A percentile compares a stretch with the other conserved stretches of the same genome.
Evolutionary conservation across 2,329 filamentous ascomycete species (phyloP).

Genomic region (Metarhizium album): DNA sequence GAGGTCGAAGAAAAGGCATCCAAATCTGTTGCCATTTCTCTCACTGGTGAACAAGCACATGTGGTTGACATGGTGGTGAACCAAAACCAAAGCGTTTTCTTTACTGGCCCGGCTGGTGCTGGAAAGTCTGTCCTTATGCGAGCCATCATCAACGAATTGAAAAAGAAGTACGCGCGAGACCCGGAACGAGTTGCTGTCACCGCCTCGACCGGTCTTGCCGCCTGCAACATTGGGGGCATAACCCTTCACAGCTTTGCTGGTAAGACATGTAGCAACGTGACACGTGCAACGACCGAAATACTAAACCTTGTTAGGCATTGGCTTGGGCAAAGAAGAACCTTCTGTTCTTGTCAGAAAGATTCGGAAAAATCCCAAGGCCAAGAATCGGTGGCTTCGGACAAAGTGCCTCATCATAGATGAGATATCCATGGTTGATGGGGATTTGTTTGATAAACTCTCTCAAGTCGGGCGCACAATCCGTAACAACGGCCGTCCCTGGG

Average conservation of each 20-base stretch:
- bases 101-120: slow-evolving; percentile 91
- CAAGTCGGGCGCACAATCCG: slow-evolving; percentile 74
- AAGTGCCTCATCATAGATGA: slow-evolving; percentile 88
- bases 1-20: slow-evolving; percentile 26
- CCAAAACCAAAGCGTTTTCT: slow-evolving; percentile 81
- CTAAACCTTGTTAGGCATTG: slow-evolving; percentile 43
- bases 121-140: slow-evolving; percentile 95
- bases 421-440: slow-evolving; percentile 96
- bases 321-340: slow-evolving; percentile 81
- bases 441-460: slow-evolving; percentile 92
- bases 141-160: slow-evolving; percentile 74
- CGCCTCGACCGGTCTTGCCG: slow-evolving; percentile 88
- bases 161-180: slow-evolving; percentile 64
- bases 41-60: slow-evolving; percentile 78
- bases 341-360: slow-evolving; percentile 81
- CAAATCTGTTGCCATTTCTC: slow-evolving; percentile 46
- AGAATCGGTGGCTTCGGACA: slow-evolving; percentile 77
- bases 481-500: slow-evolving; percentile 87
- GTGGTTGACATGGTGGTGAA: slow-evolving; percentile 77
- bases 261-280: slow-evolving; percentile 9
- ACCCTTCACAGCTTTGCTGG: slow-evolving; percentile 94
- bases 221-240: slow-evolving; percentile 92
- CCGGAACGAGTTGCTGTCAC: slow-evolving; percentile 84
- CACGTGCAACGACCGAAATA: neutral
- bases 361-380: slow-evolving; percentile 76